A percentile compares a stretch with the other conserved stretches of the same genome.
phyloP scores from a whole-genome alignment of 768 basidiomycete species.

The Amanita jacksonii region DNA sequence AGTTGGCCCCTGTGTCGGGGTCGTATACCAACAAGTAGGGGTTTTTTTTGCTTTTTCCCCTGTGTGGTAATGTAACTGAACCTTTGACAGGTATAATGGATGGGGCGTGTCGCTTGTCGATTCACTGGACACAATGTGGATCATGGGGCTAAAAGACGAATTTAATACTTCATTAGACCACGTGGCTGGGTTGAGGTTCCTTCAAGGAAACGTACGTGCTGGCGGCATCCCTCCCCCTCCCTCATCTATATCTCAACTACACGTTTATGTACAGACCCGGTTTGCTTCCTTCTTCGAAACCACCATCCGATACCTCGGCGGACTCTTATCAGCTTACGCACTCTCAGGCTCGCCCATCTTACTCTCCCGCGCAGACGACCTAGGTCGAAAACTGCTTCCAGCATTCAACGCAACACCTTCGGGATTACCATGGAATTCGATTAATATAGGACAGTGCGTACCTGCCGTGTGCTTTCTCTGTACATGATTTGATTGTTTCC shows the following conservation, averaged over 20 bases:
- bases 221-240: slow-evolving; percentile 23
- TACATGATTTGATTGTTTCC: no score
- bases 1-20: slow-evolving; percentile 38
- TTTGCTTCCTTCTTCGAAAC: slow-evolving; percentile 62
- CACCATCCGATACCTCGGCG: slow-evolving; percentile 68
- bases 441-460: slow-evolving; percentile 44
- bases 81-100: slow-evolving; percentile 25
- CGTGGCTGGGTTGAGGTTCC: slow-evolving; percentile 37
- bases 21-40: slow-evolving; percentile 40
- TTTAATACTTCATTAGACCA: slow-evolving; percentile 49
- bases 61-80: not conserved
- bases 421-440: slow-evolving; percentile 54
- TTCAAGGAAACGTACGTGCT: no score
- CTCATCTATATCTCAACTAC: slow-evolving; percentile 6
- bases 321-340: slow-evolving; percentile 69
- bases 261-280: slow-evolving; percentile 14
- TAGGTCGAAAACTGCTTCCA: slow-evolving; percentile 53
- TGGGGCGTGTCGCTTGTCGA: slow-evolving; percentile 64
- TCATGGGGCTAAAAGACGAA: slow-evolving; percentile 68
- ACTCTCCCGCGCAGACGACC: slow-evolving; percentile 54
- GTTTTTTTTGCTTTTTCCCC: not conserved
- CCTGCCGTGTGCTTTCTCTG: no score
- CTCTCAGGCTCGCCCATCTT: slow-evolving; percentile 53
- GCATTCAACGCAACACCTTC: slow-evolving; percentile 49
- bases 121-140: slow-evolving; percentile 70